phyloP scores from a whole-genome alignment of 2,329 filamentous ascomycete species.

The Fusarium subglutinans region DNA sequence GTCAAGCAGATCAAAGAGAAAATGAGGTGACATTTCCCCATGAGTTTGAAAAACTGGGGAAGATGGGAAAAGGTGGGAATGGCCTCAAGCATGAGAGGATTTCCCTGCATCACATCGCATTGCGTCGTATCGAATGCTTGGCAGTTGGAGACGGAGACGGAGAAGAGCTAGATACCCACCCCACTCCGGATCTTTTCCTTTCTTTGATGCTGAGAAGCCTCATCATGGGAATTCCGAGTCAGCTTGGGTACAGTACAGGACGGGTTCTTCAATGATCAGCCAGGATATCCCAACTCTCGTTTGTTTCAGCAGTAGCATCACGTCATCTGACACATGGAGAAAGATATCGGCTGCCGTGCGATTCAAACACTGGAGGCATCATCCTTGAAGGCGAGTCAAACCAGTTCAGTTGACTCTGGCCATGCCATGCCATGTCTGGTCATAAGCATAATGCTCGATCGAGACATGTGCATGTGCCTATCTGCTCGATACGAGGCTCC shows the following conservation, averaged over 20 bases:
- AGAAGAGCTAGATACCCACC: background rate
- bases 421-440: background rate
- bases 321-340: slow-evolving; percentile 20
- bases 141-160: background rate
- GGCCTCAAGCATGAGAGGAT: slow-evolving; percentile 14
- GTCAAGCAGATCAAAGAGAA: background rate
- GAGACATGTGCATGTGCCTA: background rate
- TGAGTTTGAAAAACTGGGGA: background rate
- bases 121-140: background rate
- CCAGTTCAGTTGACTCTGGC: background rate
- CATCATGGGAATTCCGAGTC: background rate
- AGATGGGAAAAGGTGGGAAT: slow-evolving; percentile 17
- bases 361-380: slow-evolving; percentile 5
- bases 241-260: background rate
- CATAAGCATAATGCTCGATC: background rate
- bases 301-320: slow-evolving; percentile 12
- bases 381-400: slow-evolving; percentile 16
- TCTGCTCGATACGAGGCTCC: background rate
- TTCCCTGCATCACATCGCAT: slow-evolving; percentile 9
- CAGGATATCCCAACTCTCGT: slow-evolving; percentile 3
- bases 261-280: background rate
- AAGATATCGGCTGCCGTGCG: background rate
- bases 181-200: background rate
- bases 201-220: background rate
- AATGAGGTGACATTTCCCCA: slow-evolving; percentile 6